Evolutionary conservation across 2,329 filamentous ascomycete genomes (phyloP), one percentile per base, ranked within the genome.

Genomic region (Triangularia verruculosa): DNA sequence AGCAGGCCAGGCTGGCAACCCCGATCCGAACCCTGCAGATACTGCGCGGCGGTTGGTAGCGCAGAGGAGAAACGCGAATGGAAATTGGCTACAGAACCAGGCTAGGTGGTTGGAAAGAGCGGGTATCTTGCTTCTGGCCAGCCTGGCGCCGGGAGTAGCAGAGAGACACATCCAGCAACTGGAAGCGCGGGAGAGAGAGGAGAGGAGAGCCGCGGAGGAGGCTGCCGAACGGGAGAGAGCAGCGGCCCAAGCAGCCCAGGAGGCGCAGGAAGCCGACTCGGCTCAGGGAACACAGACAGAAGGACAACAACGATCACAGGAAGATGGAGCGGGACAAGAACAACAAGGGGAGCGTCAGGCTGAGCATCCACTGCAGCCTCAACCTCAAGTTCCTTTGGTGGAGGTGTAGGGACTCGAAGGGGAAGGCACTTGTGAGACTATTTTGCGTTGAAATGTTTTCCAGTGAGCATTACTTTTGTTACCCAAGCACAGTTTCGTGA

Each of bases 141-240:
- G 87, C 71, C 82, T 89, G 65, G 85, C 86, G 1, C 87, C 87
- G 0, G 87, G 87, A 9, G 81, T 89, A 24, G 86, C 86, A 0
- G 87, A 89, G 74, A 78, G 86, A 57, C 87, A 89, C 66, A 88
- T 89, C 65, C 83, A 82, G 24, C 80, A 83, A 53, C 73, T 86
- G 2, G 83, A 86, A 68, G 82, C 80, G 3, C 80, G 83, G 61
- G 81, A 79, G 43, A 76, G 80, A 57, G 78, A 74, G 1, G 82
- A 82, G 67, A 75, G 80, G 25, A 75, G 75, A 67, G 79, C 83
- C 63, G 78, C 76, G 1, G 79, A 77, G 43, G 78, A 75, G 27
- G 76, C 74, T 4, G 77, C 76, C 4, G 74, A 72, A 0, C 76
- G 76, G 12, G 75, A 75, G 1, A 66, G 51, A 72, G 76, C 43